These are phyloP conservation scores for Aspergillus ustus DNA, from an alignment of 2,329 filamentous ascomycete genomes.

Conservation along the genomic window DNA sequence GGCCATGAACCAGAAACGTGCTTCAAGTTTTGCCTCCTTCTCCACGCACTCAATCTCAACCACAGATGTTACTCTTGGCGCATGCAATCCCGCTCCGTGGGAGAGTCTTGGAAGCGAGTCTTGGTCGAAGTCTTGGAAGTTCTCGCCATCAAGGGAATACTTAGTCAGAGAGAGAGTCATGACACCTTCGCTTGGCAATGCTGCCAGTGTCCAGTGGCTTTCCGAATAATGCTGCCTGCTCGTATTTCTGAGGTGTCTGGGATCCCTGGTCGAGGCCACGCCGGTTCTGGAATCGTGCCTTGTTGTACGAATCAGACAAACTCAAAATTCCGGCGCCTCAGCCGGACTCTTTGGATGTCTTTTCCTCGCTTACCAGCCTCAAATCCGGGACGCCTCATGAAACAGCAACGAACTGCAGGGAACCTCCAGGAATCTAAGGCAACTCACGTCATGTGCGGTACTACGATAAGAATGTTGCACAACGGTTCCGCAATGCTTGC, in stretches of 20 bases:
- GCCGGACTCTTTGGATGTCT: background rate
- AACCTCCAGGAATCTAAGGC: background rate
- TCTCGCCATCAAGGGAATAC: background rate
- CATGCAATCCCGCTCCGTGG: background rate
- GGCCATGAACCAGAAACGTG: background rate
- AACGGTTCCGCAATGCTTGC: background rate
- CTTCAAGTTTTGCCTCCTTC: background rate
- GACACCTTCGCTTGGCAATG: conserved; percentile 1
- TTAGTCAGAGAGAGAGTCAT: background rate
- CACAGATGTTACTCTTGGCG: background rate
- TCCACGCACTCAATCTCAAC: background rate
- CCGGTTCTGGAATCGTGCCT: background rate
- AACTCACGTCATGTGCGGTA: background rate
- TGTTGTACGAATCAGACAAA: background rate
- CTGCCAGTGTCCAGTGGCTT: background rate
- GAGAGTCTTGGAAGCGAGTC: background rate
- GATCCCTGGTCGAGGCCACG: background rate
- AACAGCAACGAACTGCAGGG: background rate
- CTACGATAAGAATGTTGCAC: background rate
- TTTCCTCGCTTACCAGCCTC: background rate
- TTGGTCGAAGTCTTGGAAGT: conserved; percentile 1
- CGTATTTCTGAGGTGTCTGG: background rate
- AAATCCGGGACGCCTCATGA: background rate
- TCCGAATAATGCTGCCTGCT: conserved; percentile 5
- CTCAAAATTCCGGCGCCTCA: background rate